phyloP scores from a whole-genome alignment of 768 basidiomycete species.

The Pisolithus orientalis region DNA sequence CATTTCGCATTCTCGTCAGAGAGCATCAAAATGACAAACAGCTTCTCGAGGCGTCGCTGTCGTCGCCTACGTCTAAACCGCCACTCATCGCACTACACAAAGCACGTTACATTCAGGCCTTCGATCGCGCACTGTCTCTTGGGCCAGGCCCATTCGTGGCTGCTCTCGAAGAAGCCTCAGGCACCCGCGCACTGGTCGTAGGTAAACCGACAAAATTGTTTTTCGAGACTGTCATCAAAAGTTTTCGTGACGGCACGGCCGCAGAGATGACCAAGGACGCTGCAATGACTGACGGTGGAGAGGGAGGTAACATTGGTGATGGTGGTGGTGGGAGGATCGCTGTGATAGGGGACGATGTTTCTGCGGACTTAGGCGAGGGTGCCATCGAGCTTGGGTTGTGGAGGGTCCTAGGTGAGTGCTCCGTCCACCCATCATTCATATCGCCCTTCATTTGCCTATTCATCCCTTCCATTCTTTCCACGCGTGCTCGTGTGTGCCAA shows the following conservation, averaged over 20 bases:
- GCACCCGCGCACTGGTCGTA: conserved; percentile 43
- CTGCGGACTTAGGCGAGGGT: conserved; percentile 58
- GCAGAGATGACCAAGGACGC: no score
- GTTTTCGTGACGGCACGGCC: conserved; percentile 25
- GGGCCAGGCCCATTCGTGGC: conserved; percentile 68
- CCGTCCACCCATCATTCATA: not conserved
- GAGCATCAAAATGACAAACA: conserved; percentile 24
- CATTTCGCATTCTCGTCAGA: conserved; percentile 56
- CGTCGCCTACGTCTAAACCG: not conserved
- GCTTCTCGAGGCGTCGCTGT: not conserved
- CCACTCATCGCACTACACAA: conserved; percentile 58
- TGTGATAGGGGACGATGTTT: conserved; percentile 63
- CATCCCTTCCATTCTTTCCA: not conserved
- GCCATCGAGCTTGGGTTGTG: conserved; percentile 54
- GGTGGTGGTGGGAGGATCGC: conserved; percentile 31
- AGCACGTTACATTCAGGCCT: conserved; percentile 43
- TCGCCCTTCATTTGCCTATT: not conserved
- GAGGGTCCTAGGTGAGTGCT: conserved; percentile 52
- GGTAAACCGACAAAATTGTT: conserved; percentile 60
- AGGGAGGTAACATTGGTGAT: conserved; percentile 1
- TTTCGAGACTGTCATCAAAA: conserved; percentile 50
- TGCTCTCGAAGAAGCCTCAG: conserved; percentile 52
- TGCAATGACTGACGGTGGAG: conserved; percentile 1
- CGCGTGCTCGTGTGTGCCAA: not conserved
- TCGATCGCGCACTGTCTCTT: conserved; percentile 47